phyloP scores from a whole-genome alignment of 768 basidiomycete species.

The Gloeopeniophorella convolvens region DNA sequence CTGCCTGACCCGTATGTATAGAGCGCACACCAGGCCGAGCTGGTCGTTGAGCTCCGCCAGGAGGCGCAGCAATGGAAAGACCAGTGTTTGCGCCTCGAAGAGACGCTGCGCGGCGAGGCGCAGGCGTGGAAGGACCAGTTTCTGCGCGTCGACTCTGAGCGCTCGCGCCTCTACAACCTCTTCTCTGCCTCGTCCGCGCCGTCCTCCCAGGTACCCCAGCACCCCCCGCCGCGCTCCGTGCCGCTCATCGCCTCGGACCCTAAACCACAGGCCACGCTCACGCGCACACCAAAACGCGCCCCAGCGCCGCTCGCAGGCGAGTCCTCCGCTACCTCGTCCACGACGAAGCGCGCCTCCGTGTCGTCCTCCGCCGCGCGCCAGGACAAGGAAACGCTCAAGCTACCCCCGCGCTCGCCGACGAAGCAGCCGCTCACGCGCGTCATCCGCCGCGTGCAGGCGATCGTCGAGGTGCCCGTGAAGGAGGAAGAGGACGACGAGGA shows the following conservation, averaged over 20 bases:
- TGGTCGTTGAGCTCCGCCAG: constrained; percentile 53
- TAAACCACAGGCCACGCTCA: constrained; percentile 19
- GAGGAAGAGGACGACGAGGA: constrained; percentile 54
- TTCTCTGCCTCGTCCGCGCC: constrained; percentile 44
- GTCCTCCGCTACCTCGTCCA: constrained; percentile 19
- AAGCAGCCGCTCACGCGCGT: constrained; percentile 29
- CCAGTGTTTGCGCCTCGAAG: constrained; percentile 45
- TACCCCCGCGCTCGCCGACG: constrained; percentile 3
- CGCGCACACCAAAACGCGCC: constrained; percentile 21
- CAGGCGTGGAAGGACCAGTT: constrained; percentile 79
- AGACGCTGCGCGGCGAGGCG: constrained; percentile 42
- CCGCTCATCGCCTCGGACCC: neutral
- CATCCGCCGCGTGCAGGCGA: constrained; percentile 59
- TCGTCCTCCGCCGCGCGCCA: constrained; percentile 8
- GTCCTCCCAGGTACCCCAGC: constrained; percentile 8
- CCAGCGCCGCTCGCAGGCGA: constrained; percentile 14
- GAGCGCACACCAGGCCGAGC: constrained; percentile 55
- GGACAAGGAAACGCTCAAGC: constrained; percentile 7
- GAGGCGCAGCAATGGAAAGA: constrained; percentile 70
- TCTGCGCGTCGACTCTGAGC: constrained; percentile 64
- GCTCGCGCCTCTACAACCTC: constrained; percentile 48
- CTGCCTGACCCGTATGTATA: constrained; percentile 23
- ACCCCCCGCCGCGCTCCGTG: neutral
- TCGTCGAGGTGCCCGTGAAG: constrained; percentile 54
- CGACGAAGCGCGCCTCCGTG: constrained; percentile 23